A percentile compares a stretch with the other conserved stretches of the same genome.
phyloP scores from a whole-genome alignment of 2,329 filamentous ascomycete species.

The Alternaria alternata region DNA sequence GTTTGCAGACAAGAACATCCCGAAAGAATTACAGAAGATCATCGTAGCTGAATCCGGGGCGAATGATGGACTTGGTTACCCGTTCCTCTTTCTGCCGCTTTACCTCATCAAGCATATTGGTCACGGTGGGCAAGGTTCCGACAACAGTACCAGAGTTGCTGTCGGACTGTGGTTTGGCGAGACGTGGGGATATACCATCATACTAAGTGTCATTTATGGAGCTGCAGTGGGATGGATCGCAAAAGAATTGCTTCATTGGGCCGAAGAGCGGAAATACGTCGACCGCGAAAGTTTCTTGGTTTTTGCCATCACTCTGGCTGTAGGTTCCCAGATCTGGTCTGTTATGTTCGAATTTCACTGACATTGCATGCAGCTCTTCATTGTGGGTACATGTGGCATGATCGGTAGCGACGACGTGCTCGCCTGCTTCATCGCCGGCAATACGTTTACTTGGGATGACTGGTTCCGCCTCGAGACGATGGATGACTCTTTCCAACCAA shows the following conservation, averaged over 20 bases:
- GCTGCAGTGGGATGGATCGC: conserved; percentile 80
- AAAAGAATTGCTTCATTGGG: conserved; percentile 83
- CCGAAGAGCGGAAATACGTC: conserved; percentile 80
- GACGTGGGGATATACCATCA: conserved; percentile 83
- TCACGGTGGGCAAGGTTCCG: conserved; percentile 59
- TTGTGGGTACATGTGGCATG: conserved; percentile 85
- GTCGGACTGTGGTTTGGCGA: conserved; percentile 85
- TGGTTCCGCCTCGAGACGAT: conserved; percentile 90
- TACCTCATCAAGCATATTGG: conserved; percentile 82
- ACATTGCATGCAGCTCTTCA: conserved; percentile 68
- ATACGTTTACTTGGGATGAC: conserved; percentile 90
- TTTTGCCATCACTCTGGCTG: conserved; percentile 82
- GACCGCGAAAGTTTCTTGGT: conserved; percentile 89
- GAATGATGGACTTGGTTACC: conserved; percentile 89
- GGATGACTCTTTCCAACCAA: conserved; percentile 92
- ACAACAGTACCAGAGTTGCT: conserved; percentile 67
- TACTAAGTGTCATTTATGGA: conserved; percentile 81
- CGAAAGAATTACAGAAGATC: conserved; percentile 77
- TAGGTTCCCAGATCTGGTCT: conserved; percentile 49
- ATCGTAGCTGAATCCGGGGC: conserved; percentile 76
- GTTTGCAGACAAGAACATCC: conserved; percentile 90
- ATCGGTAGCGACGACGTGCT: conserved; percentile 89
- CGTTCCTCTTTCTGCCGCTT: conserved; percentile 84
- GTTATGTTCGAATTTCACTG: background rate
- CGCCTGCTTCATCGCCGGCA: conserved; percentile 91